Percentiles rank a stretch among this genome's conserved stretches.
These are phyloP conservation scores for Talaromyces sp. DNA, from an alignment of 2,329 filamentous ascomycete species.

Conservation along the genomic window DNA sequence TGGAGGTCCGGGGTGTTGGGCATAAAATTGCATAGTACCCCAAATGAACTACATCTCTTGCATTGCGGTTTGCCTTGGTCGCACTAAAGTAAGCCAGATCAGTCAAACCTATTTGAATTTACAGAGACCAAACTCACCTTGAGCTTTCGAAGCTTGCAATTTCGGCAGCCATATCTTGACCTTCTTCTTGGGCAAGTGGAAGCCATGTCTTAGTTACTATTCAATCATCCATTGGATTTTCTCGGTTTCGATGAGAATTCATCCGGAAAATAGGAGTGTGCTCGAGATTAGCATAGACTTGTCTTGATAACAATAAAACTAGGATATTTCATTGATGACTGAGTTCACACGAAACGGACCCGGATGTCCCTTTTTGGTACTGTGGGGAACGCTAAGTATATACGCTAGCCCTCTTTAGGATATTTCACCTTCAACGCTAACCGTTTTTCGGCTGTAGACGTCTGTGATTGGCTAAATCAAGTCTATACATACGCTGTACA, in stretches of 20 bases:
- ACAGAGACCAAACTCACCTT: slow-evolving; percentile 30
- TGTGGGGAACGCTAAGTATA: background rate
- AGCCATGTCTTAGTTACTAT: background rate
- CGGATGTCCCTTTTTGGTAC: background rate
- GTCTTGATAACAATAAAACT: background rate
- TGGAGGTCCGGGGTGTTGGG: slow-evolving; percentile 34
- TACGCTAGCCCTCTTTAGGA: background rate
- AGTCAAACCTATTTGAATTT: slow-evolving; percentile 3
- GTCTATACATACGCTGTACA: background rate
- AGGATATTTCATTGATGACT: background rate
- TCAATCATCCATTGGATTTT: background rate
- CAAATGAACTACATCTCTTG: slow-evolving; percentile 37
- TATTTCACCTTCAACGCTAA: background rate
- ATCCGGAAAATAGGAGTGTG: background rate
- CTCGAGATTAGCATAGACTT: background rate
- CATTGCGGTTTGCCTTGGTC: slow-evolving; percentile 44
- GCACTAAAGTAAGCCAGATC: slow-evolving; percentile 29
- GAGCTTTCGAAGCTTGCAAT: slow-evolving; percentile 47
- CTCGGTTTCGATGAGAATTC: background rate
- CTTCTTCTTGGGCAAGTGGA: slow-evolving; percentile 15
- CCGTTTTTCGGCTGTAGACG: background rate
- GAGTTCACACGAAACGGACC: background rate
- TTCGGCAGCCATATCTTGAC: slow-evolving; percentile 45
- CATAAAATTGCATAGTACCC: slow-evolving; percentile 42
- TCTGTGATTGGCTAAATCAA: background rate